Evolutionary conservation across 1,284 basidiomycete genomes (phyloP).

Genomic region (Trichosporon asahii): DNA sequence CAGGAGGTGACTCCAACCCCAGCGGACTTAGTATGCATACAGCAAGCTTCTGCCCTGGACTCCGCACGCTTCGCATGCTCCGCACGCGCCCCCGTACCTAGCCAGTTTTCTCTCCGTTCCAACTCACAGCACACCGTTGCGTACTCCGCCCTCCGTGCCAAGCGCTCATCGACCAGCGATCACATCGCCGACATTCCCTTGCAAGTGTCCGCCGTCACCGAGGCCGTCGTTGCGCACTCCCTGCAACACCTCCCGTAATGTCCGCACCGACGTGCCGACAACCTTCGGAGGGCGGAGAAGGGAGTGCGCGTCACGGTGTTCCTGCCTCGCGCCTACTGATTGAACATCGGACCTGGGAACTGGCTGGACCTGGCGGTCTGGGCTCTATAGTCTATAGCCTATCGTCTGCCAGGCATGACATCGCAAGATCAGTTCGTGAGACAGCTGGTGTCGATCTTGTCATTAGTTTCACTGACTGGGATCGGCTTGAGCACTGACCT

Average conservation of each 20-base stretch:
- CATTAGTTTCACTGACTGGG: too few relatives aligned
- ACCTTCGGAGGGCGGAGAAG: not conserved
- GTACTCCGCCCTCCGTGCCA: not conserved
- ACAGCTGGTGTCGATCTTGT: too few relatives aligned
- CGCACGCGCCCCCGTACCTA: not conserved
- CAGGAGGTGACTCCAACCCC: not conserved
- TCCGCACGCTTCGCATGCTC: not conserved
- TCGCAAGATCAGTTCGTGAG: not conserved
- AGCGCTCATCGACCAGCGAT: not conserved
- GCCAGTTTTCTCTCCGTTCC: not conserved
- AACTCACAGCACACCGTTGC: not conserved
- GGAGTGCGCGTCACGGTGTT: not conserved
- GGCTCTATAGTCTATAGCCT: not conserved
- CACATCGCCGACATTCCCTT: not conserved
- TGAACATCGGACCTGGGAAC: not conserved
- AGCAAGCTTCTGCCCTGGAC: not conserved
- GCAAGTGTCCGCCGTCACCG: not conserved
- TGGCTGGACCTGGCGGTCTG: not conserved
- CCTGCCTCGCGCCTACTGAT: not conserved
- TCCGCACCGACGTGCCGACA: not conserved
- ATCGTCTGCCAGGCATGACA: not conserved
- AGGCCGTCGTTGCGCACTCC: not conserved
- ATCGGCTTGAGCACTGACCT: too few relatives aligned
- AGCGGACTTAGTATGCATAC: constrained; percentile 3
- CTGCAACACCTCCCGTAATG: not conserved